Evolutionary conservation across 2,329 filamentous ascomycete genomes (phyloP).

Genomic region (Colletotrichum zoysiae): DNA sequence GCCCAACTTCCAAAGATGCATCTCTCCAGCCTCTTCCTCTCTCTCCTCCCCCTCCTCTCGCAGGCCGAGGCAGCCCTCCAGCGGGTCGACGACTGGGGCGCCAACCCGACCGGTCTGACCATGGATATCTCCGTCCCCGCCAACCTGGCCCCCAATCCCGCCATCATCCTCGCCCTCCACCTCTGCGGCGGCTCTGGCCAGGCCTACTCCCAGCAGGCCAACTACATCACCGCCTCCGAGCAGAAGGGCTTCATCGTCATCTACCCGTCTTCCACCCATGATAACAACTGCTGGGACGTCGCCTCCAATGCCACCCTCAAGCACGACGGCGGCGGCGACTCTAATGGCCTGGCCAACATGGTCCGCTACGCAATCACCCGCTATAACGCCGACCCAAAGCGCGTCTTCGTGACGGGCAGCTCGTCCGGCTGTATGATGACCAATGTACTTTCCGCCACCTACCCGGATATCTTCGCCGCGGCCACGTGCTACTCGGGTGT

Average conservation of each 20-base stretch:
- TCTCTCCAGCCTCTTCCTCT: constrained; percentile 7
- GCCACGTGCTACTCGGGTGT: constrained; percentile 51
- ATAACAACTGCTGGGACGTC: constrained; percentile 63
- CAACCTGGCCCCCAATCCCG: constrained; percentile 29
- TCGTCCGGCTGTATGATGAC: constrained; percentile 53
- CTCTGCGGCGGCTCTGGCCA: constrained; percentile 40
- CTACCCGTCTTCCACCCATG: constrained; percentile 46
- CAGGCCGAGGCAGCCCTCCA: constrained; percentile 23
- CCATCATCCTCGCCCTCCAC: constrained; percentile 40
- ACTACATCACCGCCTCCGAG: constrained; percentile 51
- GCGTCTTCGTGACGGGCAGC: constrained; percentile 60
- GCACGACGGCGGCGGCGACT: constrained; percentile 63
- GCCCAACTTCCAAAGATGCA: constrained; percentile 10
- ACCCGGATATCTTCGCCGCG: constrained; percentile 52
- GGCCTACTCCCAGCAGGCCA: constrained; percentile 28
- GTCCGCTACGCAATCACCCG: constrained; percentile 59
- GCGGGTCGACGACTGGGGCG: constrained; percentile 33
- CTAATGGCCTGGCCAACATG: constrained; percentile 63
- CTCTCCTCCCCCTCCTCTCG: constrained; percentile 10
- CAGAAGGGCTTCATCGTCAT: constrained; percentile 59
- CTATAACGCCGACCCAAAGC: constrained; percentile 58
- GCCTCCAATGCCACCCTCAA: constrained; percentile 57
- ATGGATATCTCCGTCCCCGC: constrained; percentile 38
- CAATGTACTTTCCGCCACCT: constrained; percentile 51
- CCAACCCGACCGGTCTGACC: constrained; percentile 40